A percentile compares a stretch with the other conserved stretches of the same genome.
These are phyloP conservation scores for Dendrocalamus latiflorus DNA, from an alignment of 202 grass and related monocot genomes.

Conservation along the genomic window DNA sequence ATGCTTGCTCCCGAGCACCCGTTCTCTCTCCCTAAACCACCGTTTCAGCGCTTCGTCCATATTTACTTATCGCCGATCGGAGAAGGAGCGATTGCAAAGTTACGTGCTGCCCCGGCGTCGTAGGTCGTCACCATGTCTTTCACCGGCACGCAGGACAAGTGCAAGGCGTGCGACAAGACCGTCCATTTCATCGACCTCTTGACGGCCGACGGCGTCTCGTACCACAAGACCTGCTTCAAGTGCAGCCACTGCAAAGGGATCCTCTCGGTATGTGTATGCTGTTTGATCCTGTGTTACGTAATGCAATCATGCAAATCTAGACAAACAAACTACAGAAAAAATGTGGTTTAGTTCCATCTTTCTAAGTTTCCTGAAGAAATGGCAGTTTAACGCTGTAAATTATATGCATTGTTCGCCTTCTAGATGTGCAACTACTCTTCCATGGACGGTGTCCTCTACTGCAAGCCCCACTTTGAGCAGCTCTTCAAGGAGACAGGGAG, in stretches of 20 bases:
- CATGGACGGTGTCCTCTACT: constrained; percentile 96
- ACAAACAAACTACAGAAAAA: too few relatives aligned
- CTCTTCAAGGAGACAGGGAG: constrained; percentile 97
- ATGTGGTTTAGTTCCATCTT: too few relatives aligned
- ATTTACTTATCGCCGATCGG: background rate
- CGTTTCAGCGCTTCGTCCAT: background rate
- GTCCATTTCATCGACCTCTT: too few relatives aligned
- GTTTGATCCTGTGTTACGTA: too few relatives aligned
- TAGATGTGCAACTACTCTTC: constrained; percentile 96
- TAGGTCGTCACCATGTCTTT: constrained; percentile 30
- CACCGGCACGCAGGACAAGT: too few relatives aligned
- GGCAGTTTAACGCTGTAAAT: background rate
- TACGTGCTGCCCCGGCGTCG: background rate
- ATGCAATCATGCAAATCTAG: too few relatives aligned
- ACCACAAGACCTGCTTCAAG: too few relatives aligned
- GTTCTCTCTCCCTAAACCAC: background rate
- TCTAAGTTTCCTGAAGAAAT: background rate
- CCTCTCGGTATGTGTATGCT: too few relatives aligned
- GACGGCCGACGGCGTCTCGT: too few relatives aligned
- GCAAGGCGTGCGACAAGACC: too few relatives aligned
- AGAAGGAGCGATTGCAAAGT: background rate
- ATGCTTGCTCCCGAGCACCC: constrained; percentile 46
- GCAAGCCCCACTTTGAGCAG: constrained; percentile 98
- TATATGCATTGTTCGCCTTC: background rate
- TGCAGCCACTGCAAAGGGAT: too few relatives aligned